Conservation (phyloP, 176 grass and related monocot species). For the Triticum timopheevii region DNA sequence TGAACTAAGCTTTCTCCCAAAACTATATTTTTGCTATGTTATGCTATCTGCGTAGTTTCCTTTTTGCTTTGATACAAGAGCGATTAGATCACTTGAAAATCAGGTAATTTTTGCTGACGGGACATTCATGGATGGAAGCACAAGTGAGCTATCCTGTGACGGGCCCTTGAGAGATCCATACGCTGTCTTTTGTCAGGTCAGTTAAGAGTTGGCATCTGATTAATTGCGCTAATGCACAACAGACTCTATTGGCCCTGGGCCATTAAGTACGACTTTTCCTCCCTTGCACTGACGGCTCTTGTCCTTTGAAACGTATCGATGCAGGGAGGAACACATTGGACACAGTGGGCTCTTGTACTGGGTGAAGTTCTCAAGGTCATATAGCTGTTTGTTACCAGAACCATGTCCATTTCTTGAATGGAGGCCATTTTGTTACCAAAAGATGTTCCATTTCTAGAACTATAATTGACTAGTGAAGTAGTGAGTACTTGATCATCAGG, state of each 20-base stretch:
- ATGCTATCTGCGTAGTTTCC: too few relatives aligned
- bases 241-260: neutral
- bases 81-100: slow-evolving; percentile 23
- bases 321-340: slow-evolving; percentile 96
- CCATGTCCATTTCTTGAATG: too few relatives aligned
- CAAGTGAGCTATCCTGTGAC: slow-evolving; percentile 85
- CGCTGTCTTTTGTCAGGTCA: slow-evolving; percentile 89
- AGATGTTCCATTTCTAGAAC: too few relatives aligned
- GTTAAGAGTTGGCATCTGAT: neutral
- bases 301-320: neutral
- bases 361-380: slow-evolving; percentile 68
- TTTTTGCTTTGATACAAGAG: neutral
- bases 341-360: slow-evolving; percentile 88
- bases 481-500: neutral
- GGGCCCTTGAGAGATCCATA: slow-evolving; percentile 92
- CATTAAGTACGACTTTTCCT: too few relatives aligned
- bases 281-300: neutral
- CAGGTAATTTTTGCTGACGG: slow-evolving; percentile 43
- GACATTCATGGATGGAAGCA: slow-evolving; percentile 95
- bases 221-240: neutral
- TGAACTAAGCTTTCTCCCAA: too few relatives aligned
- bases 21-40: too few relatives aligned
- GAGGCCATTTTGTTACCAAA: too few relatives aligned
- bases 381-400: neutral
- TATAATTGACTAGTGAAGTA: neutral